Evolutionary conservation across 805 yeast species (phyloP), one percentile per base, ranked within the genome.

Genomic region (Babjeviella inositovora): DNA sequence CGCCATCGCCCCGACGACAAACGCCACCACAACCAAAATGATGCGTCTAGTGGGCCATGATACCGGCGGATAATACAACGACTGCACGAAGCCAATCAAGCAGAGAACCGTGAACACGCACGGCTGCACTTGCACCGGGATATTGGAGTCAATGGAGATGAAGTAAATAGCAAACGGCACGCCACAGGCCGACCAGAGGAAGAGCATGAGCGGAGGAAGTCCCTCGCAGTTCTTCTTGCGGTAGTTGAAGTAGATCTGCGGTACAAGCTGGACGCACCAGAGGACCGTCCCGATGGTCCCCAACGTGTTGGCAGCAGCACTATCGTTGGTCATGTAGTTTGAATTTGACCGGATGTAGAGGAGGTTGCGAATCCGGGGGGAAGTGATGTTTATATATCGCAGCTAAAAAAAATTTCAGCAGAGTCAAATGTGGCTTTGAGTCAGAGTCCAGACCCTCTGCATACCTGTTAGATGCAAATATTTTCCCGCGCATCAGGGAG

Each of bases 231-330:
- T 69, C 37, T 87, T 82, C 6, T 62, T 62, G 28, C 58, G 57
- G 50, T 64, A 84, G 42, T 87, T 85, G 40, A 70, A 57, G 27
- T 69, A 55, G 21, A 85, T 72, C 32, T 46, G 52, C 2, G 96
- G 96, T 1, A 84, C 57, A 32, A 87, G 52, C 48, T 87, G 96
- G 32, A 85, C 53, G 45, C 96, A 85, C 96, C 96, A 87, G 28
- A 79, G 61, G 2, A 87, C 70, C 0, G 97, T 87, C 5, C 94
- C 96, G 2, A 80, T 57, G 8, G 94, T 84, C 2, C 84, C 95
- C 25, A 82, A 56, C 5, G 74, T 82, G 23, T 76, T 79, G 10
- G 79, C 63, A 1, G 80, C 81, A 7, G 59, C n/a, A n/a, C n/a
- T n/a, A n/a, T n/a, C n/a, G n/a, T n/a, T n/a, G n/a, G n/a, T n/a